Base-by-base conservation (phyloP, 768 basidiomycete species). In the Psilocybe azurescens region DNA sequence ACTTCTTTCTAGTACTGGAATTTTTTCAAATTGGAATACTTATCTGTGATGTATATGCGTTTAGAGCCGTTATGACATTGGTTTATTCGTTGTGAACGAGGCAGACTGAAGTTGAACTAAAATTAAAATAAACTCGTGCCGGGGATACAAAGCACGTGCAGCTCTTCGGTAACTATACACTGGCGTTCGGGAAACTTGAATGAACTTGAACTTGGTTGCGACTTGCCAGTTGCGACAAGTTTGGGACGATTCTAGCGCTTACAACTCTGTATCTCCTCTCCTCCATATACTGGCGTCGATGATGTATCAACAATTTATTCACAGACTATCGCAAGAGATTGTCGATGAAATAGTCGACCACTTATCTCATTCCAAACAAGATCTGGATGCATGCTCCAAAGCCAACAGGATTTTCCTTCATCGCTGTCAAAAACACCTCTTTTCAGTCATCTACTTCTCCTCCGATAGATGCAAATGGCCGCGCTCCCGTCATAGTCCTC, bases 271-370 rank as follows among this genome's bases (percentile, higher is more conserved):
- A 24, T 39, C 14, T 39, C 9, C 49, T 50, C 49, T 16, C 49
- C 11, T 20, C n/a, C 24, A 11, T 33, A 14, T 20, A 24, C 30
- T 47, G 49, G 24, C 24, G 24, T 24, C 24, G 24, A 24, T 24
- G 24, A 24, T 58, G 58, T 11, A 28, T 38, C 7, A 58, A 9
- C 14, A 46, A 5, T 30, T 11, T 9, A 44, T 55, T 20, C 24
- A n/a, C n/a, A 4, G 16, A 28, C 62, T 63, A 24, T 53, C 56
- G 6, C 47, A 47, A 44, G 62, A 63, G 32, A n/a, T 63, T n/a
- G 20, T 62, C 13, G 62, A 55, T 28, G 57, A 63, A 59, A 55
- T 63, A n/a, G 28, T 59, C 24, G 56, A 54, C 38, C 53, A 20
- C 30, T 16, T 61, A 6, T 30, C 53, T 41, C 32, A 53, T 11